Percentiles rank a stretch among this genome's conserved stretches.
These are phyloP conservation scores for Styphnolobium japonicum DNA, from an alignment of 306 rosid genomes.

Conservation along the genomic window DNA sequence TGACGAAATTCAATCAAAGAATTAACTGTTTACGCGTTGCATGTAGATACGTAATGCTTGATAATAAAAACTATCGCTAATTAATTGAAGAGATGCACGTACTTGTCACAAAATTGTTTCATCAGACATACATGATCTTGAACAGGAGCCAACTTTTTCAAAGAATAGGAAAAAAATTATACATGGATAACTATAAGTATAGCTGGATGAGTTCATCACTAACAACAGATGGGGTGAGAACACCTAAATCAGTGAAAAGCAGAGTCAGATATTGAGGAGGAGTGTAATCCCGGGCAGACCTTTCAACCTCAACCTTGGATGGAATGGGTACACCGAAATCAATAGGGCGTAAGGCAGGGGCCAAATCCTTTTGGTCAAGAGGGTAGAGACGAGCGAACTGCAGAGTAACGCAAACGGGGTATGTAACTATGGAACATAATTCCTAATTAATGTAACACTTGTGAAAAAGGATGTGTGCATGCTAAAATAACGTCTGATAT, in stretches of 20 bases:
- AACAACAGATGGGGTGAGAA: constrained; percentile 84
- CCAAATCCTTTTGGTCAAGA: constrained; percentile 90
- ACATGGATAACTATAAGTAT: constrained; percentile 46
- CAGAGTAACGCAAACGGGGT: constrained; percentile 1
- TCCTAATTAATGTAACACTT: neutral
- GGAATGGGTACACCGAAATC: constrained; percentile 91
- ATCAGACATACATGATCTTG: neutral
- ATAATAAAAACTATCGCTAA: neutral
- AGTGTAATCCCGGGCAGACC: constrained; percentile 82
- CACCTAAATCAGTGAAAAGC: constrained; percentile 84
- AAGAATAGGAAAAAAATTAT: neutral
- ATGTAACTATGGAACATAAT: neutral
- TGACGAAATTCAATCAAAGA: neutral
- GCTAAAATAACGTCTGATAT: neutral
- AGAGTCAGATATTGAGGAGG: constrained; percentile 86
- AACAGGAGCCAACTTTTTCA: neutral
- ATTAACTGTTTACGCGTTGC: neutral
- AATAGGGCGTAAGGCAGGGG: constrained; percentile 79
- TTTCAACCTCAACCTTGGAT: constrained; percentile 82
- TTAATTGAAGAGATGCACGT: neutral
- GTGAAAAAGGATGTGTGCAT: neutral
- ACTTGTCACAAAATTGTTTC: neutral
- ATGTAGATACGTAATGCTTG: neutral
- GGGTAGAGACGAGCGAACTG: constrained; percentile 95
- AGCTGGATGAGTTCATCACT: constrained; percentile 89